Base-by-base conservation (phyloP, 805 yeast species). In the Kodamaea leandrae region DNA sequence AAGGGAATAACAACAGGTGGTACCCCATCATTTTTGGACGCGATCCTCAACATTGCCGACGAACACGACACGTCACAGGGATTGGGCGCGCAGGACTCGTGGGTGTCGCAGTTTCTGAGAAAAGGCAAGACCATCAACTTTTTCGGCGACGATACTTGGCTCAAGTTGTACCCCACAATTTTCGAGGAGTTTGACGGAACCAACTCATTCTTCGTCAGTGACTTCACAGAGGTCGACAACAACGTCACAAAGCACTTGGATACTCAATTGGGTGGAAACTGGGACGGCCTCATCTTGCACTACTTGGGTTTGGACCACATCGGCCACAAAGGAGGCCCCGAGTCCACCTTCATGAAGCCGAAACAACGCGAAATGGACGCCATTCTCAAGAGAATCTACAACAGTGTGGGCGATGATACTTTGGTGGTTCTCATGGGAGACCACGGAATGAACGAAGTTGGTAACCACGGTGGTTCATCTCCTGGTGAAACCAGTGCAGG, bases 101-200 rank as follows among this genome's bases (percentile, higher is more conserved):
- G 97, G 96, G 58, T 90, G 7, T 70, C 71, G 25, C 98, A 93
- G 55, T 71, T 89, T 62, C 13, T 35, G 32, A 61, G 61, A 21
- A 60, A 58, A 20, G 49, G 47, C 19, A 72, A 72, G 56, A 68
- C 55, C 15, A 66, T 93, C 20, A 84, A 89, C 55, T 86, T 93
- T 76, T 91, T 76, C 66, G 99, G 99, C 23, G 99, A 93, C 61
- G 99, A 93, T 57, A 93, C 99, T 1, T 93, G 99, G 99, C 62
- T 90, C 47, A 90, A 88, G 55, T 69, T 93, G 36, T 93, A 90
- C 50, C 96, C 96, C 0, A 61, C 61, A 6, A 72, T 72, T 48
- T 90, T 91, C 54, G 68, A 71, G 15, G 68, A 74, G 34, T 64
- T 58, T 20, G 98, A 93, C 28, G 98, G 98, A 1, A 91, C 98